A percentile compares a stretch with the other conserved stretches of the same genome.
Conservation (phyloP, 345 rosid species). For the Syzygium aromaticum region DNA sequence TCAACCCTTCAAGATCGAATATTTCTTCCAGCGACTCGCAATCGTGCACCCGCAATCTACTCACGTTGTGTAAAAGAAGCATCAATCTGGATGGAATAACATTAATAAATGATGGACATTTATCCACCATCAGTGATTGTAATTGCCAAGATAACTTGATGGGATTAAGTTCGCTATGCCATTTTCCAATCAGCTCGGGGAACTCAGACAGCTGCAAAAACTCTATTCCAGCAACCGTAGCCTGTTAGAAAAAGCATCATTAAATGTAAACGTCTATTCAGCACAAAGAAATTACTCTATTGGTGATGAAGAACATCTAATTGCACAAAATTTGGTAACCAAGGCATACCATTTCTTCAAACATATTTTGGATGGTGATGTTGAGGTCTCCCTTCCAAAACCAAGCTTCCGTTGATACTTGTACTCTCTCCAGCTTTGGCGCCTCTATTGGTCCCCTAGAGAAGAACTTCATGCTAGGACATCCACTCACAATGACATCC, state of each 20-base stretch:
- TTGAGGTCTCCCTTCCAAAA: neutral
- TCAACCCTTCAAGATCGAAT: neutral
- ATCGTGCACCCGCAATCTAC: neutral
- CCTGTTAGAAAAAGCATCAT: neutral
- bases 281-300: neutral
- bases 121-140: accelerated
- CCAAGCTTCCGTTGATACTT: accelerated
- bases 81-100: neutral
- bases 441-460: neutral
- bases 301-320: neutral
- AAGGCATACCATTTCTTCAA: neutral
- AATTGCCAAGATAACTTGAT: neutral
- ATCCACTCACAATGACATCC: neutral
- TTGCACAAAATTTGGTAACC: accelerated
- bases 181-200: neutral
- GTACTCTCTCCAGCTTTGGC: neutral
- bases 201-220: accelerated
- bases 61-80: accelerated
- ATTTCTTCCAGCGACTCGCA: neutral
- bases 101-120: neutral
- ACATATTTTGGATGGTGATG: neutral
- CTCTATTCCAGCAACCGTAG: neutral
- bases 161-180: neutral
- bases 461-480: neutral
- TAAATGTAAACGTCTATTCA: neutral